These are phyloP conservation scores for Phlegmacium glaucopus DNA, from an alignment of 768 basidiomycete species.

Conservation along the genomic window DNA sequence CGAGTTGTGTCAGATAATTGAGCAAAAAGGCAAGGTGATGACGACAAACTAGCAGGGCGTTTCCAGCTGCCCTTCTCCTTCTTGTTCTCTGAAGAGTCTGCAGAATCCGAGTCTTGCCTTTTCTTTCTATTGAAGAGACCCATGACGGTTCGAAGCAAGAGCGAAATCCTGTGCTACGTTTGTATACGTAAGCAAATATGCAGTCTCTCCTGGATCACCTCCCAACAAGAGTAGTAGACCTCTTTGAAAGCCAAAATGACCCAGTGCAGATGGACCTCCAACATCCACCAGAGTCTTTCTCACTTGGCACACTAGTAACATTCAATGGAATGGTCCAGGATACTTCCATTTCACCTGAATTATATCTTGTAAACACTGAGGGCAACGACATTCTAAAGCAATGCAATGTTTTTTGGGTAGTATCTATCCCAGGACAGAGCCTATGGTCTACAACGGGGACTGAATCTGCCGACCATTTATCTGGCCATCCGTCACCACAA, in stretches of 20 bases:
- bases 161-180: conserved; percentile 11
- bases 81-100: conserved; percentile 51
- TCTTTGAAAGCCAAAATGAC: background rate
- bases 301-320: conserved; percentile 56
- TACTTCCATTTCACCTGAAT: conserved; percentile 67
- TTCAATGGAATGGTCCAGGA: conserved; percentile 84
- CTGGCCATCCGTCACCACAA: conserved; percentile 14
- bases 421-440: conserved; percentile 68
- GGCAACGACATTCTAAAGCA: conserved; percentile 49
- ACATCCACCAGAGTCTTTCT: conserved; percentile 47
- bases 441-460: conserved; percentile 44
- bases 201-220: background rate
- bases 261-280: conserved; percentile 46
- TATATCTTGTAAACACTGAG: conserved; percentile 57
- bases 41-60: conserved; percentile 73
- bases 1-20: conserved; percentile 12
- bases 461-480: conserved; percentile 14
- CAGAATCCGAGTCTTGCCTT: conserved; percentile 32
- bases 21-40: conserved; percentile 11
- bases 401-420: conserved; percentile 66
- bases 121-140: conserved; percentile 58
- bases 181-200: conserved; percentile 27
- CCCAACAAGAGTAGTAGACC: too few species aligned
- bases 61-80: conserved; percentile 88
- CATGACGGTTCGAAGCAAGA: conserved; percentile 33